Conservation (phyloP, 2,329 filamentous ascomycete genomes). For the Lasiodiplodia sp. region DNA sequence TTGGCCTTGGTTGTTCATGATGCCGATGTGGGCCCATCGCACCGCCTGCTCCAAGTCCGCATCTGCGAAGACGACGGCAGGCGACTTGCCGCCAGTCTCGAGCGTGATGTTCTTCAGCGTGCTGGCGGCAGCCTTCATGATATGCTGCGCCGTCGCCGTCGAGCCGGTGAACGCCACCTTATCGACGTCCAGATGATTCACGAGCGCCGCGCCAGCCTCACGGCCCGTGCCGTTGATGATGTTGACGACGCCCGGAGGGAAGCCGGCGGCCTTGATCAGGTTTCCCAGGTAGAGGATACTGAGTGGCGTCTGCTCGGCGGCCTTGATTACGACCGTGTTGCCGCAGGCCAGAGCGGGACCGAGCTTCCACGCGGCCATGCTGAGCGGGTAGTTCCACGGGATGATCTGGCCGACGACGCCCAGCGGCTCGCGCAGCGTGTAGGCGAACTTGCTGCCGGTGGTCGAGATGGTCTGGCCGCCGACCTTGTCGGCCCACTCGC, state of each 20-base stretch:
- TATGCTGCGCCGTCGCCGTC: conserved; percentile 64
- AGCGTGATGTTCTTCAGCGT: conserved; percentile 67
- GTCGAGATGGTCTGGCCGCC: conserved; percentile 78
- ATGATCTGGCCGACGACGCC: conserved; percentile 53
- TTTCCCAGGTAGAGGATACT: conserved; percentile 57
- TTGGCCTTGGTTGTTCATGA: conserved; percentile 63
- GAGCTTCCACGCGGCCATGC: conserved; percentile 60
- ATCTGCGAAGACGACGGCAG: conserved; percentile 64
- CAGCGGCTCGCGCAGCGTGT: conserved; percentile 74
- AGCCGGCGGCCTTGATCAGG: conserved; percentile 53
- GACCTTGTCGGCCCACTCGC: conserved; percentile 80
- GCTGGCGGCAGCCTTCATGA: conserved; percentile 61
- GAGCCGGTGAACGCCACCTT: conserved; percentile 72
- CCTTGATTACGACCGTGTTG: conserved; percentile 64
- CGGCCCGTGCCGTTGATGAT: conserved; percentile 64
- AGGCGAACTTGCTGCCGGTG: conserved; percentile 73
- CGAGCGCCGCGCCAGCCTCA: conserved; percentile 65
- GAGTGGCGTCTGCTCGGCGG: conserved; percentile 64
- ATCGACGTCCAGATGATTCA: conserved; percentile 63
- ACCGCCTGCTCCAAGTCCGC: conserved; percentile 54
- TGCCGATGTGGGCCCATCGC: conserved; percentile 50
- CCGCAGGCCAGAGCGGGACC: conserved; percentile 65
- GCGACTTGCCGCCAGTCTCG: conserved; percentile 68
- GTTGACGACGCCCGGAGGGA: conserved; percentile 68
- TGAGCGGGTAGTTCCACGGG: conserved; percentile 59